A percentile compares a stretch with the other conserved stretches of the same genome.
Conservation (phyloP, 352 stramenopile species). For the Globisporangium abappressorium region DNA sequence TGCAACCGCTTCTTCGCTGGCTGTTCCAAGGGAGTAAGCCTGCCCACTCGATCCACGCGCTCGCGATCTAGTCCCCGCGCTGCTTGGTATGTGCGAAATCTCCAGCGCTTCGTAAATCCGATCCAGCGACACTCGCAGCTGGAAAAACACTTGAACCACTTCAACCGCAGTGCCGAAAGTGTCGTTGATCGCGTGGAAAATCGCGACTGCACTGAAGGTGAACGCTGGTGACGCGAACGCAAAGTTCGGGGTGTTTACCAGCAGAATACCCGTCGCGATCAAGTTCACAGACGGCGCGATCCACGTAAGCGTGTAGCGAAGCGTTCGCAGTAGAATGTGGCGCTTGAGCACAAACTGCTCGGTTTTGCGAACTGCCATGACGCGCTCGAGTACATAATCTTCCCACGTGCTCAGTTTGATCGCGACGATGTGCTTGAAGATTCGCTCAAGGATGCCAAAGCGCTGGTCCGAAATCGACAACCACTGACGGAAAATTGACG, state of each 20-base stretch:
- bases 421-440: conserved; percentile 17
- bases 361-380: conserved; percentile 34
- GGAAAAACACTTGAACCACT: conserved; percentile 21
- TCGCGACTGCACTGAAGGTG: conserved; percentile 31
- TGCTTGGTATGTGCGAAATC: conserved; percentile 8
- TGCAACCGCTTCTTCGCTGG: conserved; percentile 26
- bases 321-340: conserved; percentile 24
- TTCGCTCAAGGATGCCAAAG: conserved; percentile 14
- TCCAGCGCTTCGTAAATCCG: conserved; percentile 27
- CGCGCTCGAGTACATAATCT: conserved; percentile 40
- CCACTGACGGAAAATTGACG: conserved; percentile 13
- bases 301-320: conserved; percentile 38
- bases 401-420: conserved; percentile 65
- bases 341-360: conserved; percentile 29
- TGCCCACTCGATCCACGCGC: background rate
- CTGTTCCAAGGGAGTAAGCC: conserved; percentile 4
- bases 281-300: conserved; percentile 33
- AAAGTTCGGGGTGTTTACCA: conserved; percentile 24
- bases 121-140: conserved; percentile 28
- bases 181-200: conserved; percentile 43
- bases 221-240: conserved; percentile 29
- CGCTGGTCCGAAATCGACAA: conserved; percentile 18
- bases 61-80: background rate
- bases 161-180: conserved; percentile 20
- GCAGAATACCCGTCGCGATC: conserved; percentile 27